Evolutionary conservation across 768 basidiomycete species (phyloP).

Genomic region (Sistotremastrum suecicum): DNA sequence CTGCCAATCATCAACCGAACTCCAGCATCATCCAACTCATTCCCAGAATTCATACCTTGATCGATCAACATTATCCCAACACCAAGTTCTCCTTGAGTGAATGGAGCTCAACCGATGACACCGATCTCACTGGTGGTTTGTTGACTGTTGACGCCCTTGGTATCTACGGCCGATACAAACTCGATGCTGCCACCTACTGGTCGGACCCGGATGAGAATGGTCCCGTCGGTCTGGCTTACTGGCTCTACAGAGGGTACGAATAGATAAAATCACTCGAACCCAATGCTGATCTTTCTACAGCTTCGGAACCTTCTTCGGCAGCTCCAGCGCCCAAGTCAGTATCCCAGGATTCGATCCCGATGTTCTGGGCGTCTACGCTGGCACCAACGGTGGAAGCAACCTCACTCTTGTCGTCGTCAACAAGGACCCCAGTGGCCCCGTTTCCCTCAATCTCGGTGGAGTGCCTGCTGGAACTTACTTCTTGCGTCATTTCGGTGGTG

Average conservation of each 20-base stretch:
- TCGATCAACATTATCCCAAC: conserved; percentile 35
- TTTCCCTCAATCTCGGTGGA: conserved; percentile 27
- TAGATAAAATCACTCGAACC: neutral
- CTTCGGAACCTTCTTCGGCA: conserved; percentile 32
- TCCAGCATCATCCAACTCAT: conserved; percentile 29
- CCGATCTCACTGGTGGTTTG: conserved; percentile 39
- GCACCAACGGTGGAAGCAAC: conserved; percentile 23
- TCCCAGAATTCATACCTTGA: conserved; percentile 36
- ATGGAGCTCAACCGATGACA: conserved; percentile 33
- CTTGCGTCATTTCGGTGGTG: conserved; percentile 42
- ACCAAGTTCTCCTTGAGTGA: conserved; percentile 41
- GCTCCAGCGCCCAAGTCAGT: conserved; percentile 29
- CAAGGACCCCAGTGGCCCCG: conserved; percentile 29
- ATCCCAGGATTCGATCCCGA: conserved; percentile 26
- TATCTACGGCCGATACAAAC: conserved; percentile 33
- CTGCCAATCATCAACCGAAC: conserved; percentile 32
- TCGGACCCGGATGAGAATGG: conserved; percentile 30
- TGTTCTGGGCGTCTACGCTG: conserved; percentile 32
- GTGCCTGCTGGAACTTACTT: conserved; percentile 37
- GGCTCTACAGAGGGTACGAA: conserved; percentile 38
- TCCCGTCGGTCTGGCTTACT: conserved; percentile 39
- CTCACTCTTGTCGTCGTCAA: conserved; percentile 35
- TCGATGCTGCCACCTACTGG: conserved; percentile 44
- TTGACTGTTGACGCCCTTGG: conserved; percentile 37
- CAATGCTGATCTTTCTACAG: conserved; percentile 11